Evolutionary conservation across 805 yeast genomes (phyloP).

Genomic region (Pichia pseudocactophila): DNA sequence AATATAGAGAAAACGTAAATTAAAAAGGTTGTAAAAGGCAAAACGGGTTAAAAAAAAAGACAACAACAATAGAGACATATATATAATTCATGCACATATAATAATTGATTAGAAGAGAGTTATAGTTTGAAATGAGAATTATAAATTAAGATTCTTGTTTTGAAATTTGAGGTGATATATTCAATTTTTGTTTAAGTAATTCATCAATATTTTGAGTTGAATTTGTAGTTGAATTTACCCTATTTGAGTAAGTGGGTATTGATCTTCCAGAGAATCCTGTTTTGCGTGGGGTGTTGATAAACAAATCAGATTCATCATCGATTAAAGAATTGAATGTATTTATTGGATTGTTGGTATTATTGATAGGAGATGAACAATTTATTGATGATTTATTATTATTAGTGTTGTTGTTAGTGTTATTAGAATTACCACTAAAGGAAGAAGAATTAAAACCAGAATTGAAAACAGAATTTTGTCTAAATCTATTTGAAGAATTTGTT

Average conservation of each 20-base stretch:
- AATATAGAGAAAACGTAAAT: too few relatives aligned
- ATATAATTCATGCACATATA: too few relatives aligned
- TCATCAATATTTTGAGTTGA: conserved; percentile 14
- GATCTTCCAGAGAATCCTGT: conserved; percentile 13
- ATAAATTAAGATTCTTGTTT: background rate
- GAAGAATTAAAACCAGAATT: background rate
- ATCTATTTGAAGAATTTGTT: conserved; percentile 21
- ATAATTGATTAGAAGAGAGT: background rate
- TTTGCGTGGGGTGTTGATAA: conserved; percentile 13
- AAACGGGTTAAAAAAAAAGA: too few relatives aligned
- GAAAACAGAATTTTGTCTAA: background rate
- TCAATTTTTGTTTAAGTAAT: conserved; percentile 6
- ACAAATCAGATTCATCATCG: conserved; percentile 13
- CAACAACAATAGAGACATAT: too few relatives aligned
- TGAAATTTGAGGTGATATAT: background rate
- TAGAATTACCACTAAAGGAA: background rate
- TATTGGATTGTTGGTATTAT: background rate
- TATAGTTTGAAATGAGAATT: too few relatives aligned
- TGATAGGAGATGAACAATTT: too few relatives aligned
- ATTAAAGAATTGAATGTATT: conserved; percentile 13
- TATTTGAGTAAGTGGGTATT: background rate
- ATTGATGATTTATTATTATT: background rate
- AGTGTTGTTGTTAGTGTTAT: background rate
- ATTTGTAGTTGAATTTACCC: too few relatives aligned
- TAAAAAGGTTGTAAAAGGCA: too few relatives aligned